Conservation (phyloP, 495 filamentous ascomycete species). For the Clohesyomyces aquaticus region DNA sequence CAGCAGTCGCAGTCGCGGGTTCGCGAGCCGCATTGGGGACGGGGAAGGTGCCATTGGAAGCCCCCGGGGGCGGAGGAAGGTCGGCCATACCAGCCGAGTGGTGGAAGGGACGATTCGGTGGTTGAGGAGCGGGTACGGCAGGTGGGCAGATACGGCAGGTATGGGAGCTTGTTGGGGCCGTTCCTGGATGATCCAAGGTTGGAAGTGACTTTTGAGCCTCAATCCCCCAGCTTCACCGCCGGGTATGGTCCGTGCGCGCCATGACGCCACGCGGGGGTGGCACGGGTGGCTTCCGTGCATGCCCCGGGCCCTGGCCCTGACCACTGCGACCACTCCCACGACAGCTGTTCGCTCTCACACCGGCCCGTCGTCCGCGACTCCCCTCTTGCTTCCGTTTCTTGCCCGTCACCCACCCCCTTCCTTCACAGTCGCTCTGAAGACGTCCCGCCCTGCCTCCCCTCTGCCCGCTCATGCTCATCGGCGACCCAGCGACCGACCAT, state of each 20-base stretch:
- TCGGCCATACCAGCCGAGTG: background rate
- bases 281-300: background rate
- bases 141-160: too few species aligned
- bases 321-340: background rate
- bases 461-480: background rate
- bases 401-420: background rate
- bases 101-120: background rate
- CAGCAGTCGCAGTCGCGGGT: conserved; percentile 39
- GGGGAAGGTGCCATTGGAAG: conserved; percentile 39
- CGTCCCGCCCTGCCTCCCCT: background rate
- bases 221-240: too few species aligned
- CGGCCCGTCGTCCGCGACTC: background rate
- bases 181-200: too few species aligned
- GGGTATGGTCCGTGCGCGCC: background rate
- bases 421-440: background rate
- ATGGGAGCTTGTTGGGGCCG: too few species aligned
- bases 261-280: conserved; percentile 27
- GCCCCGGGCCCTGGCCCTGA: background rate
- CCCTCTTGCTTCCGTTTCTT: background rate
- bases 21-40: conserved; percentile 30
- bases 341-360: background rate
- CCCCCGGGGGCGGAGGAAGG: background rate
- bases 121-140: background rate
- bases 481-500: conserved; percentile 26
- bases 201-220: too few species aligned